These are phyloP conservation scores for Fomitopsis pinicola DNA, from an alignment of 1,284 basidiomycete genomes.

Conservation along the genomic window DNA sequence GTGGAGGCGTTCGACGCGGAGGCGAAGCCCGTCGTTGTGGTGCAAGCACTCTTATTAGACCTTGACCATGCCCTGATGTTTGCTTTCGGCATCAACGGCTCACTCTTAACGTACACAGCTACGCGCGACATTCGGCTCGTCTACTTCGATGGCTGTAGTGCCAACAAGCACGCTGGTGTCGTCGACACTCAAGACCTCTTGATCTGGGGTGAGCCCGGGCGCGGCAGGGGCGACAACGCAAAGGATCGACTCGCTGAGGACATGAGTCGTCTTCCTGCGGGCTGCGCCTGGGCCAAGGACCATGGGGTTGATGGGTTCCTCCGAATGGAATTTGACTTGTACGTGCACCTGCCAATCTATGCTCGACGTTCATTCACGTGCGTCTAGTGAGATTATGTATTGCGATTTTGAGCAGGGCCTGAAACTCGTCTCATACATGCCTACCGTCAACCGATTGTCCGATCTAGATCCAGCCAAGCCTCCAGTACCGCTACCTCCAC, in stretches of 20 bases:
- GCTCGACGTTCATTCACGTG: no score
- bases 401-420: background rate
- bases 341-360: background rate
- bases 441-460: background rate
- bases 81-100: background rate
- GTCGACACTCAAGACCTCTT: background rate
- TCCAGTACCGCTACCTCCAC: background rate
- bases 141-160: background rate
- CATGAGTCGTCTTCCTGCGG: background rate
- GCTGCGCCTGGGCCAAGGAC: background rate
- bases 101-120: background rate
- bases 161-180: background rate
- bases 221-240: background rate
- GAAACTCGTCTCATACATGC: background rate
- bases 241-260: background rate
- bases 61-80: background rate
- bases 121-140: background rate
- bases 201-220: background rate
- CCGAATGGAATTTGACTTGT: background rate
- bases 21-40: background rate
- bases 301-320: background rate
- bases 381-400: background rate
- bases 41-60: background rate
- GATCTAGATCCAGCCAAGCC: background rate
- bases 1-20: background rate